Conservation (phyloP, 1,284 basidiomycete species). For the Ustilago loliicola region DNA sequence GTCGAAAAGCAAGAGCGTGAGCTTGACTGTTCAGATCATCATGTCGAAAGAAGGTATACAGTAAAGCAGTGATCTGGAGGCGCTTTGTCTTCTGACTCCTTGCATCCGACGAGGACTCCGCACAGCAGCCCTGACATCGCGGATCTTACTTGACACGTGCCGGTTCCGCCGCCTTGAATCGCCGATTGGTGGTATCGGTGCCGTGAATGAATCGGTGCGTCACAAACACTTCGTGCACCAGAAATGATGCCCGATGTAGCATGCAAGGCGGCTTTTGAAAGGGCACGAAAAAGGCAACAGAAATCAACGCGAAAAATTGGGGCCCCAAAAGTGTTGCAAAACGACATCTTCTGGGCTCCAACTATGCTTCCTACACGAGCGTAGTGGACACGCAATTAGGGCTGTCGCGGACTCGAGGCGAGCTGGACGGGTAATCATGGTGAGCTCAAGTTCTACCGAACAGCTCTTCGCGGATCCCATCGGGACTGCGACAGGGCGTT, state of each 20-base stretch:
- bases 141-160: background rate
- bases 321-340: background rate
- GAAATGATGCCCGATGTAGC: too few relatives aligned
- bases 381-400: too few relatives aligned
- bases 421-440: background rate
- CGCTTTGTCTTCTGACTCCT: background rate
- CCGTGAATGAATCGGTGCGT: background rate
- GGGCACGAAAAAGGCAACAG: background rate
- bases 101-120: background rate
- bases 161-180: background rate
- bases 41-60: background rate
- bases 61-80: background rate
- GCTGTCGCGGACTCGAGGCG: too few relatives aligned
- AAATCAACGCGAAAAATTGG: background rate
- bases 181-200: background rate
- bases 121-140: conserved; percentile 5
- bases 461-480: background rate
- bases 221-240: background rate
- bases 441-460: conserved; percentile 11
- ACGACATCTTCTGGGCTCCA: too few relatives aligned
- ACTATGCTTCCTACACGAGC: too few relatives aligned
- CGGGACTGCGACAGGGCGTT: conserved; percentile 9
- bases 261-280: background rate
- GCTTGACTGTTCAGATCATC: background rate
- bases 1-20: background rate